Evolutionary conservation across 2,329 filamentous ascomycete genomes (phyloP).

Genomic region (Colletotrichum eremochloae): DNA sequence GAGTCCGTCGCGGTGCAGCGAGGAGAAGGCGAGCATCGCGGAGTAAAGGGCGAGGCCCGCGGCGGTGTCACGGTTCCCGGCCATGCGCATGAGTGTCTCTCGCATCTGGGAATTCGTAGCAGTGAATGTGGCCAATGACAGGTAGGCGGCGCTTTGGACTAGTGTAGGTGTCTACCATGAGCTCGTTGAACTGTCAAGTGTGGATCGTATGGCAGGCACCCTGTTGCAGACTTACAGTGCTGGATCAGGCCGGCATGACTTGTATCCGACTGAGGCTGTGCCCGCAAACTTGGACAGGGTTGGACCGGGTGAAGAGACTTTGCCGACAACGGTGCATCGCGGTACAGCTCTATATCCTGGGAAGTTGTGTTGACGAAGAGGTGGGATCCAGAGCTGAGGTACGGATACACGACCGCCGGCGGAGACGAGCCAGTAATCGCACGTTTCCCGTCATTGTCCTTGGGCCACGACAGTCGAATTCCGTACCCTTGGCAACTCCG

Average conservation of each 20-base stretch:
- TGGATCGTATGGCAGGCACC: not conserved
- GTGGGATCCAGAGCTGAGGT: accelerated
- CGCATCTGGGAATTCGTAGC: conserved; percentile 16
- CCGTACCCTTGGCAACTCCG: conserved; percentile 14
- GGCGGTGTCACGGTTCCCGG: not conserved
- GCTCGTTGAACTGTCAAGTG: not conserved
- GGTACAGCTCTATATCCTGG: conserved; percentile 21
- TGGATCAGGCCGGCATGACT: conserved; percentile 4
- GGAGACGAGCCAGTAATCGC: not conserved
- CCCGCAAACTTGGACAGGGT: not conserved
- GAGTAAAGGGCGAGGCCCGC: not conserved
- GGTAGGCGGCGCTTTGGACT: conserved; percentile 18
- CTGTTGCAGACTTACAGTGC: conserved; percentile 9
- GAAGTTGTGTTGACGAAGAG: conserved; percentile 12
- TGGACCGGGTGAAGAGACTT: not conserved
- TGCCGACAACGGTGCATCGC: not conserved
- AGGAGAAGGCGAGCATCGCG: conserved; percentile 8
- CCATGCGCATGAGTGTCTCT: conserved; percentile 13
- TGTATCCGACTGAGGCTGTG: not conserved
- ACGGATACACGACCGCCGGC: too few species aligned
- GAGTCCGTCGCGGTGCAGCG: conserved; percentile 17
- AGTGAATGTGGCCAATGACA: conserved; percentile 15
- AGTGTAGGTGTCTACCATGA: not conserved
- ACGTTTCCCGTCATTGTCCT: conserved; percentile 7
- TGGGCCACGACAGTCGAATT: conserved; percentile 23